Evolutionary conservation across 2,329 filamentous ascomycete genomes (phyloP), one percentile per base, ranked within the genome.

Genomic region (Alternaria sp.): DNA sequence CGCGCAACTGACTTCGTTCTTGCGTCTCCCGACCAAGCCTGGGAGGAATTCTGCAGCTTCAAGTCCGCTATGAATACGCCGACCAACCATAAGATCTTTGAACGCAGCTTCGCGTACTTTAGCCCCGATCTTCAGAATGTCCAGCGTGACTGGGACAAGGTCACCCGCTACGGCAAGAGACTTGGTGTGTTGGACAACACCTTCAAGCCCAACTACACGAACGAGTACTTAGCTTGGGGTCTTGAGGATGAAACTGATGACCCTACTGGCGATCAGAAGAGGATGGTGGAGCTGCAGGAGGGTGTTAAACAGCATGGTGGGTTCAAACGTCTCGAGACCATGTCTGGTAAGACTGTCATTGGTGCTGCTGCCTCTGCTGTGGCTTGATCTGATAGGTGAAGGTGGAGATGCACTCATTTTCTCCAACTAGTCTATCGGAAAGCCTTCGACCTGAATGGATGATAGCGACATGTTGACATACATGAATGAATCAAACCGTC

Each of bases 51-150:
- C 74, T 83, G 90, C 66, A 88, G 88, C 71, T 86, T 90, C 81
- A 93, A 93, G 81, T 88, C 90, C 3, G 84, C 84, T 67, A 90
- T 93, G 88, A 86, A 83, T 44, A 87, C 87, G 0, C 73, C 81
- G 1, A 85, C 92, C 58, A 92, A 93, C 82, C 85, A 87, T 70
- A 92, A 92, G 84, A 92, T 93, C 78, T 93, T 91, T 71, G 90
- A 93, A 84, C 88, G 90, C 62, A 91, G 88, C 69, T 93, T 87
- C 71, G 90, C 90, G 20, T 93, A 92, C 83, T 91, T 93, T 78
- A 91, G 87, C 60, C 85, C 85, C 65, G 90, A 93, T 67, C 74
- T 93, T 66, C 90, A 91, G 85, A 93, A 93, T 67, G 90, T 93
- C 6, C 68, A 78, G 54, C 86, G 91, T 49, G 91, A 93, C 80